phyloP scores from a whole-genome alignment of 257 asterid species.

The Leptodermis oblonga region DNA sequence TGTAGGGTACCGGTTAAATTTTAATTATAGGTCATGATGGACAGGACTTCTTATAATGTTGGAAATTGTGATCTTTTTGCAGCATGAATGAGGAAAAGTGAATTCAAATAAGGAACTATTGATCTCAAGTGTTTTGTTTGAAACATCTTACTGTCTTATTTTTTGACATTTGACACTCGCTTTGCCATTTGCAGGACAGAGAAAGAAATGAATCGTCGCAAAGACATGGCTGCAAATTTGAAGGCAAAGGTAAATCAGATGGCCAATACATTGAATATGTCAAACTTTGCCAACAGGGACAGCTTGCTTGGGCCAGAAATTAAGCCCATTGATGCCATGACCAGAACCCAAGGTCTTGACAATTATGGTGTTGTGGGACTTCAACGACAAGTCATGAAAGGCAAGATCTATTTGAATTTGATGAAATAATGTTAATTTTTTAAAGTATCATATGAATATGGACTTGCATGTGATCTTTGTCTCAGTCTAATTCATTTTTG shows the following conservation, averaged over 20 bases:
- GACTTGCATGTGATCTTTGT: conserved; percentile 7
- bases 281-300: conserved; percentile 83
- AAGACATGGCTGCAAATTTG: conserved; percentile 66
- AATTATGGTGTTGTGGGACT: conserved; percentile 81
- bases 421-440: background rate
- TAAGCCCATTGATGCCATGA: conserved; percentile 79
- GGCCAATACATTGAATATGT: conserved; percentile 85
- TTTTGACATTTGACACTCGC: conserved; percentile 8
- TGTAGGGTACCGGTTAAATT: background rate
- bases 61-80: background rate
- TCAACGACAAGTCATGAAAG: conserved; percentile 92
- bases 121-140: background rate
- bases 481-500: conserved; percentile 1
- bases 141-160: background rate
- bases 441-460: conserved; percentile 10
- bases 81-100: background rate
- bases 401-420: conserved; percentile 32
- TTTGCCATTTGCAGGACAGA: conserved; percentile 53
- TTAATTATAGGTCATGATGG: background rate
- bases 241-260: conserved; percentile 72
- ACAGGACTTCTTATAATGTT: background rate
- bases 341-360: conserved; percentile 75
- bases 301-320: conserved; percentile 92
- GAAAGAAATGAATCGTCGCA: conserved; percentile 90
- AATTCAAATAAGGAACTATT: background rate